phyloP scores from a whole-genome alignment of 2,329 filamentous ascomycete species.

The Peltaster fructicola region DNA sequence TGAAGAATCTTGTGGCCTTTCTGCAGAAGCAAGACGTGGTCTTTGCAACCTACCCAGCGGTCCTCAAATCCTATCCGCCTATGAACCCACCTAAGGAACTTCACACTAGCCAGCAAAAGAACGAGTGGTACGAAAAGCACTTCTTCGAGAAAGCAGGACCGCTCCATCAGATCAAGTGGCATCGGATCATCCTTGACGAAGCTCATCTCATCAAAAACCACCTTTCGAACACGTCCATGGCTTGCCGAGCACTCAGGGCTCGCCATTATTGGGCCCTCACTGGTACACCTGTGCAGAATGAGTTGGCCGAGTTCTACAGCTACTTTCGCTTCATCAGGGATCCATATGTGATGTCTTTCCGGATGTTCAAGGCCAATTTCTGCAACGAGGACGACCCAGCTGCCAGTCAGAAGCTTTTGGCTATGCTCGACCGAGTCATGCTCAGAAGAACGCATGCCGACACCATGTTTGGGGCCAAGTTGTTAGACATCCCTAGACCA shows the following conservation, averaged over 20 bases:
- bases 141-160: slow-evolving; percentile 19
- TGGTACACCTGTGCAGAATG: slow-evolving; percentile 46
- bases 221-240: slow-evolving; percentile 51
- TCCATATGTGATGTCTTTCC: slow-evolving; percentile 22
- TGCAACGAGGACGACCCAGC: slow-evolving; percentile 14
- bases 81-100: slow-evolving; percentile 20
- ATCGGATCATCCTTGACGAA: slow-evolving; percentile 65
- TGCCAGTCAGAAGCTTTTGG: slow-evolving; percentile 20
- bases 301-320: slow-evolving; percentile 63
- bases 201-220: slow-evolving; percentile 63
- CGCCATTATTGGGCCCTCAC: slow-evolving; percentile 64
- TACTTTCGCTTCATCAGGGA: slow-evolving; percentile 56
- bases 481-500: slow-evolving; percentile 36
- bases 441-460: slow-evolving; percentile 38
- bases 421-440: slow-evolving; percentile 30
- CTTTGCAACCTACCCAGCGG: slow-evolving; percentile 26
- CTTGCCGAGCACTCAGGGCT: slow-evolving; percentile 48
- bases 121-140: slow-evolving; percentile 20
- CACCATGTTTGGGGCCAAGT: slow-evolving; percentile 33
- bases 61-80: slow-evolving; percentile 26
- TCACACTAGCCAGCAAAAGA: slow-evolving; percentile 22
- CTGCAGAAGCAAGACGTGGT: slow-evolving; percentile 12
- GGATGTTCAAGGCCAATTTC: slow-evolving; percentile 28
- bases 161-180: slow-evolving; percentile 40
- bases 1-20: neutral